Percentiles rank a stretch among this genome's conserved stretches.
These are phyloP conservation scores for Xerocomus spinulosus DNA, from an alignment of 768 basidiomycete species.

Conservation along the genomic window DNA sequence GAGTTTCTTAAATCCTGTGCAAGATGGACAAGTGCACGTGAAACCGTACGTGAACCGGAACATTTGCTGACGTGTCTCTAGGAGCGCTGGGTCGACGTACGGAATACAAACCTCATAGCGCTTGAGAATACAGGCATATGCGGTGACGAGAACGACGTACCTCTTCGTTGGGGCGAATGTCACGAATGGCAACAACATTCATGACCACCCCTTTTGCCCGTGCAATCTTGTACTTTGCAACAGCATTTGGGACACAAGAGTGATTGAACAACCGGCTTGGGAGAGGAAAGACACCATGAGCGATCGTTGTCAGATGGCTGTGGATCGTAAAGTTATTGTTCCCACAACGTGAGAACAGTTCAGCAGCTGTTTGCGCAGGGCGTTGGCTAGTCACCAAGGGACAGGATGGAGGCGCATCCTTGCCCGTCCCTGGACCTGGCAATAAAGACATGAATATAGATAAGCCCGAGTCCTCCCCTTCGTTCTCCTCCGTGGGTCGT, in stretches of 20 bases:
- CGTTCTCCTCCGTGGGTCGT: constrained; percentile 1
- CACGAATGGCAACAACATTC: constrained; percentile 61
- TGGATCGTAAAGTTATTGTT: constrained; percentile 83
- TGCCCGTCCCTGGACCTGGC: constrained; percentile 34
- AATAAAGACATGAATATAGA: constrained; percentile 42
- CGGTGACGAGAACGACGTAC: constrained; percentile 32
- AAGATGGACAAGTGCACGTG: constrained; percentile 56
- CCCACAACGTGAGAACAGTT: constrained; percentile 56
- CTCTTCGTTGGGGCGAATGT: constrained; percentile 60
- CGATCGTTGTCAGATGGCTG: constrained; percentile 64
- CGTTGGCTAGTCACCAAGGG: constrained; percentile 26
- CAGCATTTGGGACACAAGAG: constrained; percentile 72
- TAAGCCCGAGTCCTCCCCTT: constrained; percentile 25
- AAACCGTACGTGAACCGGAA: constrained; percentile 66
- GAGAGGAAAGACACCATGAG: constrained; percentile 70
- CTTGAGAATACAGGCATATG: background rate
- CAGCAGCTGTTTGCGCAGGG: constrained; percentile 18
- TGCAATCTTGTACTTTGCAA: constrained; percentile 51
- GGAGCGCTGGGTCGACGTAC: constrained; percentile 74
- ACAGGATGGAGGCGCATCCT: constrained; percentile 31
- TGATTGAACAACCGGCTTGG: constrained; percentile 84
- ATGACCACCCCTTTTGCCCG: constrained; percentile 41
- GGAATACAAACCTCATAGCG: constrained; percentile 61
- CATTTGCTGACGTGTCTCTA: constrained; percentile 55
- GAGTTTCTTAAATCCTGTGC: constrained; percentile 40